Percentiles rank a stretch among this genome's conserved stretches.
phyloP scores from a whole-genome alignment of 1,284 basidiomycete genomes.

The Coniferiporia sulphurascens region DNA sequence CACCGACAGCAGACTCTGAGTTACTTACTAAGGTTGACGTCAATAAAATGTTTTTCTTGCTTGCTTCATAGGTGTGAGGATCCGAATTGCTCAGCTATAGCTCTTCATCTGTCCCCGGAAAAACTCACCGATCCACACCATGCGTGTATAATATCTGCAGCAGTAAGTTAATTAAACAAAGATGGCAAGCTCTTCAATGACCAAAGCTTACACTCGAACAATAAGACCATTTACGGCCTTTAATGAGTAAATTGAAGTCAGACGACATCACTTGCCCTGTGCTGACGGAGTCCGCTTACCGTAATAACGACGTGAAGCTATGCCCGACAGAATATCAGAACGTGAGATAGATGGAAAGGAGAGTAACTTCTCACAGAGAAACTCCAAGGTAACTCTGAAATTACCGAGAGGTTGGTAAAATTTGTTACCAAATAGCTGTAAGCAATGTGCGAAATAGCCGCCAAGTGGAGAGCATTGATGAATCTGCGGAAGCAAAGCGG shows the following conservation, averaged over 20 bases:
- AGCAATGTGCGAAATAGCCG: conserved; percentile 11
- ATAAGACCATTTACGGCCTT: not conserved
- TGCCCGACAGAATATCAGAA: not conserved
- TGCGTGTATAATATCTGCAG: not conserved
- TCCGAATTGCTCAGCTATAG: not conserved
- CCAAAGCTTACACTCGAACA: conserved; percentile 2
- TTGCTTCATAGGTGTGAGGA: conserved; percentile 2
- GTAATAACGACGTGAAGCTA: not conserved
- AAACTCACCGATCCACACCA: conserved; percentile 9
- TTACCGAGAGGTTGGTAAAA: conserved; percentile 8
- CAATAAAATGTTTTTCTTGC: conserved; percentile 7
- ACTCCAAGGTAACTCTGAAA: conserved; percentile 2
- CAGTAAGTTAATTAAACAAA: not conserved
- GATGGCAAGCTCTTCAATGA: not conserved
- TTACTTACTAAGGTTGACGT: not conserved
- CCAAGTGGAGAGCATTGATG: conserved; percentile 12
- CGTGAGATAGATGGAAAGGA: not conserved
- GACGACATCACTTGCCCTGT: not conserved
- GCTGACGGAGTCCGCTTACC: not conserved
- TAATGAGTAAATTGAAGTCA: not conserved
- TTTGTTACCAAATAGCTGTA: conserved; percentile 10
- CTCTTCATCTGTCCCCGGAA: too few relatives aligned
- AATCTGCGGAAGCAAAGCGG: not conserved
- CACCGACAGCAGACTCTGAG: not conserved
- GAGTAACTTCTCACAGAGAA: conserved; percentile 3